A percentile compares a stretch with the other conserved stretches of the same genome.
Evolutionary conservation across 495 filamentous ascomycete species (phyloP).

Genomic region (Tuber microsphaerosporum): DNA sequence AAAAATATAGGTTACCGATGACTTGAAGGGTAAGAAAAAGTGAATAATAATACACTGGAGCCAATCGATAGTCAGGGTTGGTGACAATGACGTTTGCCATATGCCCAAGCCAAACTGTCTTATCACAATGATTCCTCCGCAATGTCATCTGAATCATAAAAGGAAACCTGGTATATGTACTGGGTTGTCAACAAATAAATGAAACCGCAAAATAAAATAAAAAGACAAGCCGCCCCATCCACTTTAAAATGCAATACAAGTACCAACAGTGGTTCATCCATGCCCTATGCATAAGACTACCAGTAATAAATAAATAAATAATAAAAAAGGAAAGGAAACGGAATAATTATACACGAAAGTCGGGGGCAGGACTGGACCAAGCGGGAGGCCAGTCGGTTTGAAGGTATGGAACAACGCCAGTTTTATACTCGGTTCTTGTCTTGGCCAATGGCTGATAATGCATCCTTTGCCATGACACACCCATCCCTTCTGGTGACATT

Average conservation of each 20-base stretch:
- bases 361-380: constrained; percentile 24
- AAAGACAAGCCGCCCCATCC: constrained; percentile 33
- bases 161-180: constrained; percentile 5
- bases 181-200: constrained; percentile 12
- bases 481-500: constrained; percentile 65
- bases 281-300: constrained; percentile 8
- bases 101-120: constrained; percentile 9
- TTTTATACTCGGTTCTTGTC: constrained; percentile 62
- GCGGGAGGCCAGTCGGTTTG: constrained; percentile 43
- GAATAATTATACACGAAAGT: constrained; percentile 18
- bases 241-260: constrained; percentile 27
- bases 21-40: constrained; percentile 18
- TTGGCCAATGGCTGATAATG: constrained; percentile 89
- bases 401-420: constrained; percentile 73
- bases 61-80: constrained; percentile 14
- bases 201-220: constrained; percentile 22
- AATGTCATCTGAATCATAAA: constrained; percentile 9
- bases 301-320: constrained; percentile 20
- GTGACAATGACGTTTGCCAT: not conserved
- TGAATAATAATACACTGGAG: constrained; percentile 27
- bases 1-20: constrained; percentile 16
- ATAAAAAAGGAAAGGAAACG: constrained; percentile 10
- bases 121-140: constrained; percentile 25
- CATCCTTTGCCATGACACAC: constrained; percentile 73
- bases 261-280: not conserved